Base-by-base conservation (phyloP, 495 filamentous ascomycete genomes). In the Lindgomyces ingoldianus region DNA sequence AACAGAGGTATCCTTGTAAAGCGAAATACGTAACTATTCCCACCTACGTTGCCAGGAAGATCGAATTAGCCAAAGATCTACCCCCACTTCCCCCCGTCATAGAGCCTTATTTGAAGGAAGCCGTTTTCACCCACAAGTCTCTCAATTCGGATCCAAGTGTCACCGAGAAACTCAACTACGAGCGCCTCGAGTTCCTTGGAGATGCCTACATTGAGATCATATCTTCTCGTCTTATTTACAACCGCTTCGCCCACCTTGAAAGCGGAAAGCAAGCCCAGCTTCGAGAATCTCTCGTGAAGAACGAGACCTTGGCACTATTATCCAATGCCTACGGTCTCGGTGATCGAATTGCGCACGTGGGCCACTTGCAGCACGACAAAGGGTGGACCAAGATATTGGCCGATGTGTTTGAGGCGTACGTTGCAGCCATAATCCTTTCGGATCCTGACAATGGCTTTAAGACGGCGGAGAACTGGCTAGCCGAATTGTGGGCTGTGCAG, bases 381-480 rank as follows among this genome's bases (percentile, higher is more conserved):
- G 80, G 81, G 64, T 81, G 78, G 27, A 76, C 67, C 25, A 96
- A 96, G 73, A 84, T 87, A 18, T 76, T 86, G 49, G 92, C 85
- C 9, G 92, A 96, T 74, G 81, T 96, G 9, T 93, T 96, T 70
- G 92, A 96, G 74, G 87, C 92, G 1, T 96, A 93, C 73, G 83
- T 92, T 10, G 92, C 90, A 19, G 91, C 89, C 12, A 72, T 90
- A 24, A 81, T 95, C 46, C 74, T 91, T 9, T 85, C 85, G 12
- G 80, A 89, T 69, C 76, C 84, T 0, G 73, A 70, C 11, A 68
- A 83, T 3, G 91, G 91, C 6, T 81, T 88, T 51, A 61, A 70
- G 52, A 78, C 77, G 16, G 87, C 79, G 8, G 80, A 87, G 55
- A 65, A 80, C 24, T 96, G 91, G 90, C 72, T 96, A 49, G 83